A percentile compares a stretch with the other conserved stretches of the same genome.
phyloP scores from a whole-genome alignment of 2,329 filamentous ascomycete genomes.

The Fusarium algeriense region DNA sequence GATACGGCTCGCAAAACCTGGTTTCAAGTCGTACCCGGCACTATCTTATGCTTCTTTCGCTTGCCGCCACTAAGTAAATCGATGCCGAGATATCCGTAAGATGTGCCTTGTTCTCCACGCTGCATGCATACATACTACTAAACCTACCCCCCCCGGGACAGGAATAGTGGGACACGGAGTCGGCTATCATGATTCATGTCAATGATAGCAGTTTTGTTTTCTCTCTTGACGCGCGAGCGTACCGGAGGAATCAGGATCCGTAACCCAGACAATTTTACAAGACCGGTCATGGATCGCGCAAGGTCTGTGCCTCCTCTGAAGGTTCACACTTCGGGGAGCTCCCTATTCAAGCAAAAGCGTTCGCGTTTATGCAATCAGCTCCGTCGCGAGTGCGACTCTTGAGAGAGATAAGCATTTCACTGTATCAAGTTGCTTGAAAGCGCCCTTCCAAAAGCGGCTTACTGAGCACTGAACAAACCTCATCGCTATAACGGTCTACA shows the following conservation, averaged over 20 bases:
- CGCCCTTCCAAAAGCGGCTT: rapidly evolving
- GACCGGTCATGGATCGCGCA: not conserved
- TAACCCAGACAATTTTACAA: not conserved
- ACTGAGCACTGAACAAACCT: not conserved
- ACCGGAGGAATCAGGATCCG: too few relatives aligned
- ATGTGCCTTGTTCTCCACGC: not conserved
- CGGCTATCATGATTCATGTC: not conserved
- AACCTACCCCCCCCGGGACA: not conserved
- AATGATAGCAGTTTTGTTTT: not conserved
- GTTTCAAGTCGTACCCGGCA: not conserved
- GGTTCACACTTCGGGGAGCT: not conserved
- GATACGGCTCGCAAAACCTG: not conserved
- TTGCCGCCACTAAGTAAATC: not conserved
- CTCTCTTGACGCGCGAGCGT: not conserved
- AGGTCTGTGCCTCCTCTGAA: not conserved
- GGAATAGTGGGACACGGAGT: not conserved
- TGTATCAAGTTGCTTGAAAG: not conserved
- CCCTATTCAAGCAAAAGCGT: not conserved
- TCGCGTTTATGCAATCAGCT: not conserved
- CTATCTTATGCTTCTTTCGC: constrained; percentile 11
- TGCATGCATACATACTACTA: not conserved
- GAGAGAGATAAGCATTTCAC: not conserved
- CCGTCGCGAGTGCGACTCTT: rapidly evolving
- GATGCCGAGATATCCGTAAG: not conserved
- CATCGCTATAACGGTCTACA: too few relatives aligned